Evolutionary conservation across 78 protist genomes (phyloP).

Genomic region (Creolimax fragrantissima): DNA sequence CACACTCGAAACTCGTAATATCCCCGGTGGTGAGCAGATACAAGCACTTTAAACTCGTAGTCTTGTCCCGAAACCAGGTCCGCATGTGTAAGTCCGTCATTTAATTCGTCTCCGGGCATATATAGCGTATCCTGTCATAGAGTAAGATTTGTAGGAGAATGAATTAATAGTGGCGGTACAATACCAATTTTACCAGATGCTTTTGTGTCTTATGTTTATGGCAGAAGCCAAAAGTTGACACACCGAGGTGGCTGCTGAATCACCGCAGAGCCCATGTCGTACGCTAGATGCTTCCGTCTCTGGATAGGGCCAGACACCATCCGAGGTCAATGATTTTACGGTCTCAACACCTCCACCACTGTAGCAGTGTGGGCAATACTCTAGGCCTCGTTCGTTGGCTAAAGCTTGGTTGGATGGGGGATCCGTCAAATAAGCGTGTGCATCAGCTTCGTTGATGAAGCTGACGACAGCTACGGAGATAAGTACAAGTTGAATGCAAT

Average conservation of each 20-base stretch:
- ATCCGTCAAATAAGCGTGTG: not conserved
- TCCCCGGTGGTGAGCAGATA: not conserved
- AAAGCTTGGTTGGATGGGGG: not conserved
- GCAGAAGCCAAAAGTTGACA: not conserved
- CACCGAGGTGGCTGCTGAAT: not conserved
- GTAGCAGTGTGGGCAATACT: not conserved
- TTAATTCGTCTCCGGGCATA: not conserved
- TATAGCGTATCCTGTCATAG: not conserved
- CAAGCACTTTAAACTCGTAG: not conserved
- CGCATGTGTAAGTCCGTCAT: not conserved
- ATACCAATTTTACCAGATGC: too few relatives aligned
- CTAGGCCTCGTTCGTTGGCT: not conserved
- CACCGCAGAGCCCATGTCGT: not conserved
- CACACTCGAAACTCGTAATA: not conserved
- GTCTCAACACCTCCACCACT: not conserved
- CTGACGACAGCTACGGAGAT: too few relatives aligned
- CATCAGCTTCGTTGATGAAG: too few relatives aligned
- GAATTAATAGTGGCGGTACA: too few relatives aligned
- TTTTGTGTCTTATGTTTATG: too few relatives aligned
- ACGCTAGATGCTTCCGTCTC: not conserved
- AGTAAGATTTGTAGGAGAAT: not conserved
- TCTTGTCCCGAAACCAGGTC: not conserved
- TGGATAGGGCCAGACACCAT: not conserved
- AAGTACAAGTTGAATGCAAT: too few relatives aligned
- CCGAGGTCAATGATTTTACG: not conserved